These are phyloP conservation scores for Isoetes taiwanensis DNA, from an alignment of 75 land plant genomes.

Conservation along the genomic window DNA sequence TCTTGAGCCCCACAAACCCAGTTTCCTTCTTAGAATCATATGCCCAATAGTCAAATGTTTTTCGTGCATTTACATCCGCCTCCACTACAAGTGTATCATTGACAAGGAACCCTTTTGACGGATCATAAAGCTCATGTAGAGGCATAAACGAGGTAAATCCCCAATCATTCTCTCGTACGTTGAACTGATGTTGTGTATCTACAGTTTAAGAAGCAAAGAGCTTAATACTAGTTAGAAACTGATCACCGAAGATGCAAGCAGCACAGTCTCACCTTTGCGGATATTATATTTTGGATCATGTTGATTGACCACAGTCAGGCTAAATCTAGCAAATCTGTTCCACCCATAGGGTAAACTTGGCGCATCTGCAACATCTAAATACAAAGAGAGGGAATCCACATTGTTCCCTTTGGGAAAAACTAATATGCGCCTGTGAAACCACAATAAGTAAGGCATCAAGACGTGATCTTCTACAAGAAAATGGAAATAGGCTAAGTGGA, in stretches of 20 bases:
- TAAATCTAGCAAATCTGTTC: not conserved
- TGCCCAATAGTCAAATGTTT: not conserved
- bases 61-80: constrained; percentile 1
- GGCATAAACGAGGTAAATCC: constrained; percentile 7
- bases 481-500: not conserved
- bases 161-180: constrained; percentile 2
- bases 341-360: constrained; percentile 1
- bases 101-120: not conserved
- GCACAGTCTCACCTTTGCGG: not conserved
- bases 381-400: constrained; percentile 8
- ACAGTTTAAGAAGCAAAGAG: too few species aligned
- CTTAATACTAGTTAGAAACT: not conserved
- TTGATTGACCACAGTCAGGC: constrained; percentile 2
- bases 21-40: constrained; percentile 7
- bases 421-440: not conserved
- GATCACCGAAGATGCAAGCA: not conserved
- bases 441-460: not conserved
- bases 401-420: constrained; percentile 1
- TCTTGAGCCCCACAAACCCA: not conserved
- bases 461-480: not conserved
- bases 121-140: constrained; percentile 6
- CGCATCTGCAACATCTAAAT: constrained; percentile 7
- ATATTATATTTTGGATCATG: not conserved
- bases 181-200: constrained; percentile 4
- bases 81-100: constrained; percentile 4